Evolutionary conservation across 441 rosid species (phyloP).

Genomic region (Erodium moschatum): DNA sequence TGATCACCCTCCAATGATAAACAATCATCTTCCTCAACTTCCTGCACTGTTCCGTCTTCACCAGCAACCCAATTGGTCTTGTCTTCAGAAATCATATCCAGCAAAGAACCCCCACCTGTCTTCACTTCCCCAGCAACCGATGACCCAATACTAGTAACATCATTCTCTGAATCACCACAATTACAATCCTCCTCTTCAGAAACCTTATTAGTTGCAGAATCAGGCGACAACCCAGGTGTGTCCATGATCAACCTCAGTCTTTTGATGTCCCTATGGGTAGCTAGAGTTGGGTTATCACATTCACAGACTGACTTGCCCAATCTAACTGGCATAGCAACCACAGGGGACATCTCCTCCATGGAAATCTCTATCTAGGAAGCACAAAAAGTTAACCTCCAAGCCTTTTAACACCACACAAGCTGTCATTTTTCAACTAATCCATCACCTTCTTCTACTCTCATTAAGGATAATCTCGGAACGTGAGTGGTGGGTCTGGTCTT

Average conservation of each 20-base stretch:
- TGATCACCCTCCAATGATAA: slow-evolving; percentile 54
- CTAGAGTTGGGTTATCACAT: slow-evolving; percentile 29
- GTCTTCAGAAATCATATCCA: slow-evolving; percentile 36
- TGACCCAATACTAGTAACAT: slow-evolving; percentile 26
- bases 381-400: slow-evolving; percentile 36
- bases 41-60: slow-evolving; percentile 21
- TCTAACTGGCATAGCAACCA: slow-evolving; percentile 44
- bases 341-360: slow-evolving; percentile 58
- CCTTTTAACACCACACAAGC: slow-evolving; percentile 33
- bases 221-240: slow-evolving; percentile 31
- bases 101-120: slow-evolving; percentile 23
- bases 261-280: slow-evolving; percentile 30
- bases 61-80: slow-evolving; percentile 30
- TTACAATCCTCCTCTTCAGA: slow-evolving; percentile 31
- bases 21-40: slow-evolving; percentile 50
- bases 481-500: not conserved
- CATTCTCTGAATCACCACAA: slow-evolving; percentile 30
- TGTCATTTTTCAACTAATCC: slow-evolving; percentile 45
- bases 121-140: slow-evolving; percentile 24
- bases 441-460: slow-evolving; percentile 26
- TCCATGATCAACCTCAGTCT: slow-evolving; percentile 36
- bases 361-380: slow-evolving; percentile 36
- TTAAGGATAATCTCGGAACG: slow-evolving; percentile 31
- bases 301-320: slow-evolving; percentile 41
- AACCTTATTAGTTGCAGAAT: slow-evolving; percentile 33